phyloP scores from a whole-genome alignment of 2,329 filamentous ascomycete species.

The Pseudogymnoascus sp. region DNA sequence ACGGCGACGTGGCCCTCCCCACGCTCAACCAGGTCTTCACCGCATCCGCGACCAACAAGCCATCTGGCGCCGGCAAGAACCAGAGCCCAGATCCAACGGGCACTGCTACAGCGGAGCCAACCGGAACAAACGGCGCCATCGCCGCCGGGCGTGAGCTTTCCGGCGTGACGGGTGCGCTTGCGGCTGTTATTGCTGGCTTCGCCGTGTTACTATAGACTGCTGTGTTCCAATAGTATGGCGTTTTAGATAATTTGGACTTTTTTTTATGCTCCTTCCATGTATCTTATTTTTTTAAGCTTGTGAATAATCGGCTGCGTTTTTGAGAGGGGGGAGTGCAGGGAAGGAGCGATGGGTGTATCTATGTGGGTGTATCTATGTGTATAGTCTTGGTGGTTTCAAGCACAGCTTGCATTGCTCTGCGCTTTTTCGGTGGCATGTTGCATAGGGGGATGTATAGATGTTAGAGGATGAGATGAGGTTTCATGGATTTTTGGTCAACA shows the following conservation, averaged over 20 bases:
- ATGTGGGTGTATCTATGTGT: neutral
- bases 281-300: neutral
- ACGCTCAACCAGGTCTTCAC: constrained; percentile 50
- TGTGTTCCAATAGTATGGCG: neutral
- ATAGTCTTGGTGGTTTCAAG: neutral
- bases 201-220: neutral
- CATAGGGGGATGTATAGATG: neutral
- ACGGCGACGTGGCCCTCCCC: constrained; percentile 63
- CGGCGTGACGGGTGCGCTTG: neutral
- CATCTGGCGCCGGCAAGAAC: neutral
- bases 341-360: neutral
- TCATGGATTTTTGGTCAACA: neutral
- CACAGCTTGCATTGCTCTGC: neutral
- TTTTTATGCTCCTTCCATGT: constrained; percentile 12
- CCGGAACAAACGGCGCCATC: neutral
- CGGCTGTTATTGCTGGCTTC: neutral
- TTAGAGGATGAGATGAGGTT: neutral
- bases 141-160: neutral
- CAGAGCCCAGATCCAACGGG: neutral
- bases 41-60: constrained; percentile 14
- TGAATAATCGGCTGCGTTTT: neutral
- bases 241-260: constrained; percentile 2
- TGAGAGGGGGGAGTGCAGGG: neutral
- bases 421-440: neutral
- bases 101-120: neutral